Percentiles rank a stretch among this genome's conserved stretches.
phyloP scores from a whole-genome alignment of 139 green algal genomes.

The Micromonas pusilla region DNA sequence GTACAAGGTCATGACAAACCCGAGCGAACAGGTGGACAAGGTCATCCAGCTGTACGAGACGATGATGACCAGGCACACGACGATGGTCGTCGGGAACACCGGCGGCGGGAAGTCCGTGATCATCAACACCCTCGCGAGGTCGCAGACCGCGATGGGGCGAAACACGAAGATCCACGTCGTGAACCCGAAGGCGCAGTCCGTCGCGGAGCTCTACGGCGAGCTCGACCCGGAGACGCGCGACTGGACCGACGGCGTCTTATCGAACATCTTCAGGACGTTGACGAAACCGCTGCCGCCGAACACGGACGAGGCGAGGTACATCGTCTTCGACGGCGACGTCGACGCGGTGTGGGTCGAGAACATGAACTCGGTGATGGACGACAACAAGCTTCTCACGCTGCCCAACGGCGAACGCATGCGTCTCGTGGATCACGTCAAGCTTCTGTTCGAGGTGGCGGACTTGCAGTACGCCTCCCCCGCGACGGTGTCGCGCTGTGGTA shows the following conservation, averaged over 20 bases:
- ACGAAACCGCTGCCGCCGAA: conserved; percentile 58
- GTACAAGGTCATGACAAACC: conserved; percentile 43
- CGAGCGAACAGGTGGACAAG: conserved; percentile 72
- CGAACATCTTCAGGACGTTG: conserved; percentile 68
- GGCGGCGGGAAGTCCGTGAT: conserved; percentile 82
- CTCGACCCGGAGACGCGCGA: conserved; percentile 69
- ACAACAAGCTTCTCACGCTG: conserved; percentile 80
- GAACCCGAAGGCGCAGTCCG: conserved; percentile 68
- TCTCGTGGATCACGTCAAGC: conserved; percentile 64
- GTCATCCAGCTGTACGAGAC: conserved; percentile 77
- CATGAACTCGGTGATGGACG: conserved; percentile 85
- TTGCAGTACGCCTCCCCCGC: conserved; percentile 62
- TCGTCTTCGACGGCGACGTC: conserved; percentile 78
- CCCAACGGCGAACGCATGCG: conserved; percentile 78
- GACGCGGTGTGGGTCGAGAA: conserved; percentile 85
- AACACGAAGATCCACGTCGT: conserved; percentile 65
- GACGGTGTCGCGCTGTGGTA: conserved; percentile 72
- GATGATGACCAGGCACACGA: conserved; percentile 77
- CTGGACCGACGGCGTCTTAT: conserved; percentile 78
- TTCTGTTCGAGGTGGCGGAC: conserved; percentile 72
- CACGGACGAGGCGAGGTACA: conserved; percentile 54
- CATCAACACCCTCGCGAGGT: conserved; percentile 62
- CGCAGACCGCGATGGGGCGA: conserved; percentile 69
- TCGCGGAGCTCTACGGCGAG: conserved; percentile 70
- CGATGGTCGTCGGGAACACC: conserved; percentile 78